Evolutionary conservation across 345 rosid species (phyloP).

Genomic region (Eucalyptus paniculata): DNA sequence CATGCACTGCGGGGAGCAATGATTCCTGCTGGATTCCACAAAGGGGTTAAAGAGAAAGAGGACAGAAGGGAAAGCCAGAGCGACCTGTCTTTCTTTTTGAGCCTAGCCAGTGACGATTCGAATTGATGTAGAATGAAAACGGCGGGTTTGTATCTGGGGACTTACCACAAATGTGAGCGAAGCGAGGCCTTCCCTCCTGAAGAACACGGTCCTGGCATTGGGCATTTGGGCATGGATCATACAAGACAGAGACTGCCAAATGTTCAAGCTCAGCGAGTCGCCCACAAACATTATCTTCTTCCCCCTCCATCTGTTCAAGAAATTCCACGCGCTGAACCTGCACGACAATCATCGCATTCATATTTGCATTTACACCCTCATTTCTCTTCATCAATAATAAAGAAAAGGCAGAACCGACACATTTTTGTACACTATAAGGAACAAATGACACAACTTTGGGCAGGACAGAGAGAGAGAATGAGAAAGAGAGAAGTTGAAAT

Average conservation of each 20-base stretch:
- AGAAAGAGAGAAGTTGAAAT: not conserved
- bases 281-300: constrained; percentile 98
- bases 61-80: not conserved
- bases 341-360: not conserved
- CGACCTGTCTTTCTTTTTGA: not conserved
- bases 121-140: not conserved
- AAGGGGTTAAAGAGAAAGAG: not conserved
- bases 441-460: not conserved
- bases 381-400: not conserved
- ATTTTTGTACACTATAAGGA: not conserved
- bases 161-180: constrained; percentile 61
- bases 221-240: constrained; percentile 67
- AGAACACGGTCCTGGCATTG: constrained; percentile 27
- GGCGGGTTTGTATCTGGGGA: not conserved
- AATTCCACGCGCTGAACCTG: constrained; percentile 78
- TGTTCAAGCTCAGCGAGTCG: constrained; percentile 82
- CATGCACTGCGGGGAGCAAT: not conserved
- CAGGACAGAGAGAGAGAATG: not conserved
- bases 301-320: constrained; percentile 78
- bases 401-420: not conserved
- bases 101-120: not conserved
- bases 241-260: constrained; percentile 73
- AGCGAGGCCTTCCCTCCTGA: constrained; percentile 31
- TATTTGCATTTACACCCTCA: not conserved
- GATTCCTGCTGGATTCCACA: not conserved